phyloP scores from a whole-genome alignment of 257 asterid genomes.

The Forsythia suspensa region DNA sequence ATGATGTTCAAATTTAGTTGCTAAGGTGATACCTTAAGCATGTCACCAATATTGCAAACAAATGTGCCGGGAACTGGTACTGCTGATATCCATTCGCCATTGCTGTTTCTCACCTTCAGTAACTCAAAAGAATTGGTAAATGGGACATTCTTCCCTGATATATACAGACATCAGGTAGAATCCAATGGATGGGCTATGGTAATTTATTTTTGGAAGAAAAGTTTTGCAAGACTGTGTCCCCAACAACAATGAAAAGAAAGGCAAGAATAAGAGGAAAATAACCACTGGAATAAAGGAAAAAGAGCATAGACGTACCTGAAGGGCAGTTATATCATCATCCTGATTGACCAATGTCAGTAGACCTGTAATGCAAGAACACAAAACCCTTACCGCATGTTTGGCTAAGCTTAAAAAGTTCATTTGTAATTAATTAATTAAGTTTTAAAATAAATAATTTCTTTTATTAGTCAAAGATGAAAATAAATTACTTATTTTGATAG shows the following conservation, averaged over 20 bases:
- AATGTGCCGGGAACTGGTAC: slow-evolving; percentile 77
- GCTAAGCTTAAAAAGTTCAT: not conserved
- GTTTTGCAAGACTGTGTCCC: not conserved
- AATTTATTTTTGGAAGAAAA: not conserved
- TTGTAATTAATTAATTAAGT: too few relatives aligned
- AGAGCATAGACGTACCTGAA: slow-evolving; percentile 46
- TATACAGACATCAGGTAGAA: not conserved
- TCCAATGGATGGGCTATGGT: not conserved
- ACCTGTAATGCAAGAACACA: slow-evolving; percentile 43
- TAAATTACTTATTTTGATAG: not conserved
- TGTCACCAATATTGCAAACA: slow-evolving; percentile 90
- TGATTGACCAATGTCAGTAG: slow-evolving; percentile 90
- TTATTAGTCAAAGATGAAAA: not conserved
- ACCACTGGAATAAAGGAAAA: not conserved
- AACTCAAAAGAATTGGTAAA: not conserved
- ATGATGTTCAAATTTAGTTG: not conserved
- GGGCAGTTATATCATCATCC: slow-evolving; percentile 81
- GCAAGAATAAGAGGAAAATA: not conserved
- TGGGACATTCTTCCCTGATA: not conserved
- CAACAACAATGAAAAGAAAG: not conserved
- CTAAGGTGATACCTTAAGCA: slow-evolving; percentile 63
- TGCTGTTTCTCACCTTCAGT: slow-evolving; percentile 63
- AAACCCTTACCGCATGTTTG: not conserved
- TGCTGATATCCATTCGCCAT: slow-evolving; percentile 86
- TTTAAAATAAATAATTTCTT: not conserved